Percentiles rank a stretch among this genome's conserved stretches.
Conservation (phyloP, 2,329 filamentous ascomycete genomes). For the Rhinocladiella mackenziei region DNA sequence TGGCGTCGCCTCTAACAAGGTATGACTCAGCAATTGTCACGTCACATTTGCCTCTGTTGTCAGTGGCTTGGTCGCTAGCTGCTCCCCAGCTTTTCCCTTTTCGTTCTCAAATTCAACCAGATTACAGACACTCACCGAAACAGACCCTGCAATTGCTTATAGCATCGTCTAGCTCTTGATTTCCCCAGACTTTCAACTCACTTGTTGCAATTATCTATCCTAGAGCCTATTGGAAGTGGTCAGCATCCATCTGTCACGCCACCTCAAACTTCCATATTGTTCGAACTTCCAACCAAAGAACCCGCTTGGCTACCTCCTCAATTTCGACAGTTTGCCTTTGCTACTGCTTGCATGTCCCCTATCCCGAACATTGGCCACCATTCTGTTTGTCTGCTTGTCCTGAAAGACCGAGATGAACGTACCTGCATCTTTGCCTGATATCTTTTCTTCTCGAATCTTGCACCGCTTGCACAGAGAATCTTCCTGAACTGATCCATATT, state of each 20-base stretch:
- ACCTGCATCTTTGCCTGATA: constrained; percentile 5
- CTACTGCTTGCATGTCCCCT: background rate
- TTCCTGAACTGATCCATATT: constrained; percentile 11
- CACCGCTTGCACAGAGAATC: constrained; percentile 12
- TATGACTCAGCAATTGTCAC: background rate
- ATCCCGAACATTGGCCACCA: background rate
- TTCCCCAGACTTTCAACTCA: background rate
- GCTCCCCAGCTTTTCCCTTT: background rate
- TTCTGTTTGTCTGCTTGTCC: background rate
- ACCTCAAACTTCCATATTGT: background rate
- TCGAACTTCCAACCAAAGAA: constrained; percentile 4
- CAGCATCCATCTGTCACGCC: background rate
- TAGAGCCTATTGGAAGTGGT: too few species aligned
- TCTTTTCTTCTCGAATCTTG: background rate
- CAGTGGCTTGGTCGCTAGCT: too few species aligned
- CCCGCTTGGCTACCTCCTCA: constrained; percentile 1
- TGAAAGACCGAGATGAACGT: constrained; percentile 2
- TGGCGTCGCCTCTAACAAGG: background rate
- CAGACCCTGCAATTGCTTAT: background rate
- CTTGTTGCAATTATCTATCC: too few species aligned
- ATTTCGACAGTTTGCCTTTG: background rate
- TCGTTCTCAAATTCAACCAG: background rate
- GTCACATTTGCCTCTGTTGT: background rate
- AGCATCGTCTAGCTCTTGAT: background rate
- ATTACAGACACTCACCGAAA: background rate